Base-by-base conservation (phyloP, 495 filamentous ascomycete genomes). In the Penicillium coprophilum region DNA sequence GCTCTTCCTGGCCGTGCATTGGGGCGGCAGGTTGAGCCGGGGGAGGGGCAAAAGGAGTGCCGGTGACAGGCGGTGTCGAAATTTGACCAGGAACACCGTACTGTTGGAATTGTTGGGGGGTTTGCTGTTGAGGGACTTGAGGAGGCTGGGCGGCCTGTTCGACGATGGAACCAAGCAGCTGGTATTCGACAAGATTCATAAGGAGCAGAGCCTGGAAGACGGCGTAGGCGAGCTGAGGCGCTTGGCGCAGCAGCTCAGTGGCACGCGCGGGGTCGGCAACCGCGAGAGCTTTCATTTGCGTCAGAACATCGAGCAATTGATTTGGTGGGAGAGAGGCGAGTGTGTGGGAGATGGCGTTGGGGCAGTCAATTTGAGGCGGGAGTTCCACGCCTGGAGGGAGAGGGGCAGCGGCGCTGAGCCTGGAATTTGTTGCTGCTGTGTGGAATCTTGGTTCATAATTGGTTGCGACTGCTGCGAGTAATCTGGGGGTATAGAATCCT, bases 121-220 rank as follows among this genome's bases (percentile, higher is more conserved):
- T 38, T 31, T 70, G 53, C 46, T 71, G 67, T 60, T 71, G 56
- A 41, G 70, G 51, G 15, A 68, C 57, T n/a, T 72, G 60, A 2
- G 69, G 60, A 10, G 69, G 68, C 57, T 77, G 76, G 4, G 74
- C 67, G 8, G 78, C 72, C 59, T 81, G 77, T 62, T 86, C 82
- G 21, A 88, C 77, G 23, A 88, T 79, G 10, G 77, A 75, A 24
- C 77, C 75, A 24, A 88, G 70, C 8, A 82, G 73, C 28, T 65
- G 75, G 31, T 83, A 80, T 62, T 94, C 91, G 51, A 99, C 94
- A 8, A 99, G 83, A 41, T 89, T 90, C 86, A 97, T 92, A 15
- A 97, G 81, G 0, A 99, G 83, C 4, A 99, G 79, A 6, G 92
- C 88, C 70, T 97, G 95, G 77, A 99, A 97, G 61, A 97, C 89